Evolutionary conservation across 164 flowering plant genomes (phyloP).

Genomic region (Hamamelis virginiana): DNA sequence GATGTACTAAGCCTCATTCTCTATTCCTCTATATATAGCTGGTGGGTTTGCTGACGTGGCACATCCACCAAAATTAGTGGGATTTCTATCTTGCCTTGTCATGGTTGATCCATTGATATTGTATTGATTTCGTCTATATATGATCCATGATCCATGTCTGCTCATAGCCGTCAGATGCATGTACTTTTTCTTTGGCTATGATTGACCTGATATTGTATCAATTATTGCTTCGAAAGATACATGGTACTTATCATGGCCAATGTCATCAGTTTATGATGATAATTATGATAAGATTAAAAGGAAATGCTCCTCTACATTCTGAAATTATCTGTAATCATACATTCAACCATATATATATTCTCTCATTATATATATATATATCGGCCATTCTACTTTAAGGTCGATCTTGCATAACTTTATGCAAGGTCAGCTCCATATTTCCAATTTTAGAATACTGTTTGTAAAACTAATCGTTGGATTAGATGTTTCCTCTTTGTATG

Average conservation of each 20-base stretch:
- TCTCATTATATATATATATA: too few relatives aligned
- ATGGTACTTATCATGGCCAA: background rate
- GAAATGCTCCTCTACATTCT: background rate
- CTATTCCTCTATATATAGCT: too few relatives aligned
- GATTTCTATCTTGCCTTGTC: too few relatives aligned
- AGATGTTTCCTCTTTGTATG: too few relatives aligned
- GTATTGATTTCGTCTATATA: background rate
- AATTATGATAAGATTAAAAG: background rate
- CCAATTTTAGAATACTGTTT: too few relatives aligned
- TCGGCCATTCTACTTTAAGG: too few relatives aligned
- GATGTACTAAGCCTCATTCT: background rate
- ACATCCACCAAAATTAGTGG: too few relatives aligned
- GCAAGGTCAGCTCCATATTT: too few relatives aligned
- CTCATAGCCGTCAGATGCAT: background rate
- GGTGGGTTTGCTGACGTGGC: too few relatives aligned
- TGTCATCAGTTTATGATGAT: background rate
- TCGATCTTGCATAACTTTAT: too few relatives aligned
- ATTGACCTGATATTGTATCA: background rate
- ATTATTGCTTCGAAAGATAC: conserved; percentile 15
- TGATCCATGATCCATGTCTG: background rate
- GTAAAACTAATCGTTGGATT: too few relatives aligned
- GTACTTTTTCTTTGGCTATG: background rate
- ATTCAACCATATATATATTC: too few relatives aligned
- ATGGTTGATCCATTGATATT: background rate
- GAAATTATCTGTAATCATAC: background rate